Base-by-base conservation (phyloP, 345 rosid species). In the Carallia pectinifolia region DNA sequence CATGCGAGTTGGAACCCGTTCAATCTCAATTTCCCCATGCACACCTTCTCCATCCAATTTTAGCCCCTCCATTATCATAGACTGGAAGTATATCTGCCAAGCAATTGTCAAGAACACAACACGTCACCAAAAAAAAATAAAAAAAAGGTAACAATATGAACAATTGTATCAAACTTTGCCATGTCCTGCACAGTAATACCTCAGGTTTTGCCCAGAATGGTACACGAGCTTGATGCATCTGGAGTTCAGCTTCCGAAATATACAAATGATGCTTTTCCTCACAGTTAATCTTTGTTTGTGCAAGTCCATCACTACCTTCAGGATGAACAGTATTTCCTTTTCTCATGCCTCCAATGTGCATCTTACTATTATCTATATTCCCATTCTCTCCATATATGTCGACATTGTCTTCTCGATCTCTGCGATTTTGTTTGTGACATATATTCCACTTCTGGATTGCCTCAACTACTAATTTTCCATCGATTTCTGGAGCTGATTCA, bases 351-450 rank as follows among this genome's bases (percentile, higher is more conserved):
- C 88, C 96, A 10, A 95, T 93, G 79, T 88, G 84, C 82, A 87
- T 87, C 84, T 87, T 94, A 72, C 74, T 84, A 83, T 77, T 77
- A 38, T 89, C 95, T 18, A 59, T 70, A 67, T 69, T 72, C 72
- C 94, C 92, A 78, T 84, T 88, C 70, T 88, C 93, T 31, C 97
- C 95, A 80, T 94, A 94, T 65, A 91, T 82, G 80, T 94, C 97
- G 36, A 85, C 54, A 71, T 83, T 85, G 76, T 91, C 97, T 38
- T 88, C 95, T 61, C 75, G 77, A 55, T 91, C 98, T 69, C 88
- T 90, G 65, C 90, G 82, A 48, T 67, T 77, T 56, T 90, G 89
- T 76, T 91, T 90, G 74, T 90, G 88, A 65, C 88, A 86, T 53
- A 94, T 85, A 75, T 76, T 85, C 98, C 98, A 94, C 81, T 90